A percentile compares a stretch with the other conserved stretches of the same genome.
Conservation (phyloP, 305 asterid species). For the Fraxinus ornus region DNA sequence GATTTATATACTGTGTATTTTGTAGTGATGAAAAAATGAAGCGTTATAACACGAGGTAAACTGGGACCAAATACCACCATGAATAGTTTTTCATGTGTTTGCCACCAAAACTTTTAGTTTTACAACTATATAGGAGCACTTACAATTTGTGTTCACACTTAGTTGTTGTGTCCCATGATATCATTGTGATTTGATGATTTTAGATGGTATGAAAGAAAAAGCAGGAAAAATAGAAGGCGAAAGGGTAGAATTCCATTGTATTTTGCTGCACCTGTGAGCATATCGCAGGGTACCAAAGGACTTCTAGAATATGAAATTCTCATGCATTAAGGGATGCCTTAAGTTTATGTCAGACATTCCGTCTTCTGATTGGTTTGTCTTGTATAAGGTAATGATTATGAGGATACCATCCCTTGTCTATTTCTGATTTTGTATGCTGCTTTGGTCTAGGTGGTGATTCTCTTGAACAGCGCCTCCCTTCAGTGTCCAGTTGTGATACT, state of each 20-base stretch:
- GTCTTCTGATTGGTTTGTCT: neutral
- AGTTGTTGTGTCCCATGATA: neutral
- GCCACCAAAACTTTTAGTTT: no score
- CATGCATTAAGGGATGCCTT: neutral
- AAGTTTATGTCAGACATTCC: neutral
- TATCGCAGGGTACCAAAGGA: neutral
- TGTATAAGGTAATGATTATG: neutral
- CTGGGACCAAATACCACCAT: neutral
- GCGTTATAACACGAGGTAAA: neutral
- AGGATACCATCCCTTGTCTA: neutral
- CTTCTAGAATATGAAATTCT: neutral
- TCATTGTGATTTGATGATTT: neutral
- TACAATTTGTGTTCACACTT: neutral
- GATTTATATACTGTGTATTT: neutral
- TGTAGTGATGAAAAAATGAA: neutral
- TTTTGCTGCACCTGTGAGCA: neutral
- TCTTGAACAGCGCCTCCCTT: neutral
- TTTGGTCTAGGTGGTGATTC: neutral
- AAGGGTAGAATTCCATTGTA: neutral
- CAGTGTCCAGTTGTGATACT: neutral
- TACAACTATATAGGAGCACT: neutral
- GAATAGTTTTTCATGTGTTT: no score
- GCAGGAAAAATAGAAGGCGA: neutral
- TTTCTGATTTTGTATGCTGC: neutral
- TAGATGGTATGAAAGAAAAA: neutral